phyloP scores from a whole-genome alignment of 768 basidiomycete genomes.

The Psilocybe subaeruginosa region DNA sequence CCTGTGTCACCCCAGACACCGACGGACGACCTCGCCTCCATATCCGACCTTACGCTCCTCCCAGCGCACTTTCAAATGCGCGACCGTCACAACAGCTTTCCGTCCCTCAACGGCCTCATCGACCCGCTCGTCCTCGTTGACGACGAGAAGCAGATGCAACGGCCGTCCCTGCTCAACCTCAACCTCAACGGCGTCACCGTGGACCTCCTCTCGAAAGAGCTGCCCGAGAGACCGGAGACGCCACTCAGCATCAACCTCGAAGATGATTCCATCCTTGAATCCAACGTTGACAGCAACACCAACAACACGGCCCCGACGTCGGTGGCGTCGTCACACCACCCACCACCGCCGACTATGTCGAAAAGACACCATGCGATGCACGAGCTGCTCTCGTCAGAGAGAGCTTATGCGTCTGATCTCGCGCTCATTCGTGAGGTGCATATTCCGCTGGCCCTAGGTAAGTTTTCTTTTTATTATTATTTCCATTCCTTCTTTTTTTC shows the following conservation, averaged over 20 bases:
- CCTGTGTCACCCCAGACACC: constrained; percentile 23
- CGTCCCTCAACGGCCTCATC: constrained; percentile 27
- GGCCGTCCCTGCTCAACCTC: no score
- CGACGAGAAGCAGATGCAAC: no score
- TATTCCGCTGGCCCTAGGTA: constrained; percentile 78
- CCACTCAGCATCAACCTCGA: constrained; percentile 28
- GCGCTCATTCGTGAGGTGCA: constrained; percentile 78
- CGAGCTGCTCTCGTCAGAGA: constrained; percentile 78
- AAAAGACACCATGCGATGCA: constrained; percentile 80
- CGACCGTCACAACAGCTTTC: constrained; percentile 27
- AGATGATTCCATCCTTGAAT: constrained; percentile 2
- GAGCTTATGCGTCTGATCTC: constrained; percentile 84
- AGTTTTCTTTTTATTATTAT: constrained; percentile 24
- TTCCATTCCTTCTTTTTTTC: constrained; percentile 14
- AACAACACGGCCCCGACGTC: neutral
- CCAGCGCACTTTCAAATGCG: constrained; percentile 19
- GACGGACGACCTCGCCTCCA: constrained; percentile 27
- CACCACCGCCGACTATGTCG: constrained; percentile 42
- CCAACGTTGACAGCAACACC: neutral
- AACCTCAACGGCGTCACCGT: constrained; percentile 15
- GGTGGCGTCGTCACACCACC: neutral
- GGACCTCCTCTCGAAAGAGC: constrained; percentile 17
- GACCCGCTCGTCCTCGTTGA: constrained; percentile 20
- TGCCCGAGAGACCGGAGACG: constrained; percentile 30
- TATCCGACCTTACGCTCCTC: constrained; percentile 20